These are phyloP conservation scores for Russula earlei DNA, from an alignment of 768 basidiomycete species.

Conservation along the genomic window DNA sequence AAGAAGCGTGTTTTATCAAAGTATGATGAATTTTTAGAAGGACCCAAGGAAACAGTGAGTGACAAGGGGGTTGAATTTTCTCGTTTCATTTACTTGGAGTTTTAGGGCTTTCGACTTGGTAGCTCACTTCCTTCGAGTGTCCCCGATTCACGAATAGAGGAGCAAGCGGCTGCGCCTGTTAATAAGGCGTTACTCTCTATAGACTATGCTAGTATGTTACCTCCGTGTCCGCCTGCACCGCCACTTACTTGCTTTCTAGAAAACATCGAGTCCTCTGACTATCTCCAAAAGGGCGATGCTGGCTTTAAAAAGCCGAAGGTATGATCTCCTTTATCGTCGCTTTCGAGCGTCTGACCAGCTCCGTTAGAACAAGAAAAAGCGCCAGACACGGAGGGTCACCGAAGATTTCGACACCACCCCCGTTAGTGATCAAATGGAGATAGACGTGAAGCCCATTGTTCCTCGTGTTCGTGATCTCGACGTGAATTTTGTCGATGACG, in stretches of 20 bases:
- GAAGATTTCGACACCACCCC: conserved; percentile 41
- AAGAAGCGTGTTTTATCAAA: conserved; percentile 81
- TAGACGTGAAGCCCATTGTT: conserved; percentile 65
- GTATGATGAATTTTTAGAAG: conserved; percentile 87
- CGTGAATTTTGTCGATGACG: conserved; percentile 93
- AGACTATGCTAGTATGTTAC: conserved; percentile 77
- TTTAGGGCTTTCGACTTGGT: conserved; percentile 82
- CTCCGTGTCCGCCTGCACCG: neutral
- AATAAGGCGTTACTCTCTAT: conserved; percentile 77
- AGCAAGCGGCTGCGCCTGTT: conserved; percentile 48
- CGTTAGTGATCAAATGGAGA: conserved; percentile 58
- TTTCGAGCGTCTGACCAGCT: neutral
- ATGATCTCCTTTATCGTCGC: conserved; percentile 11
- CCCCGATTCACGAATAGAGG: conserved; percentile 34
- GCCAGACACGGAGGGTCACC: conserved; percentile 55
- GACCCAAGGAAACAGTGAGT: conserved; percentile 57
- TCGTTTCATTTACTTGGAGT: neutral
- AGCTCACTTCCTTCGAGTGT: conserved; percentile 36
- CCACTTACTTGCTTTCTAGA: conserved; percentile 37
- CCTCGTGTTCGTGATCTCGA: conserved; percentile 67
- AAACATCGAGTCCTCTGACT: conserved; percentile 80
- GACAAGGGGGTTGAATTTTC: neutral
- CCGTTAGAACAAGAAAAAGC: conserved; percentile 85
- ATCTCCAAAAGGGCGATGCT: conserved; percentile 80
- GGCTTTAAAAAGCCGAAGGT: conserved; percentile 96